phyloP scores from a whole-genome alignment of 2,329 filamentous ascomycete genomes.

The Coleophoma eucalyptorum region DNA sequence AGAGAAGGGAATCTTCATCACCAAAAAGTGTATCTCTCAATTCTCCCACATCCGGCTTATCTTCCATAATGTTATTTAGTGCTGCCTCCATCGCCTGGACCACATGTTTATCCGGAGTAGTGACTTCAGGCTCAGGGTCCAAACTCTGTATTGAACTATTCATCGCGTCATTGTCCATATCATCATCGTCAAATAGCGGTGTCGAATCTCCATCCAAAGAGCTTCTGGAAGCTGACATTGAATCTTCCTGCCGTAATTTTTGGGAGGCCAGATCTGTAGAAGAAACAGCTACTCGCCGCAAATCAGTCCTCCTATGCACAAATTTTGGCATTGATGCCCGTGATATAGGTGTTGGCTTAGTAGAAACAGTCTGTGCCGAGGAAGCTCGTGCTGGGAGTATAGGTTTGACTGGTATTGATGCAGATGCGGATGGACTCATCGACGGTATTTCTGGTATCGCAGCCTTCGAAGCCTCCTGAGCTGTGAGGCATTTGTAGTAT shows the following conservation, averaged over 20 bases:
- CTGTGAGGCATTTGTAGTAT: conserved; percentile 93
- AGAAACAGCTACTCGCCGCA: conserved; percentile 56
- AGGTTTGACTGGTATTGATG: conserved; percentile 29
- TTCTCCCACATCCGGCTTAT: conserved; percentile 65
- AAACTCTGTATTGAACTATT: conserved; percentile 73
- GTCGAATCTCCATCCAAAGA: conserved; percentile 67
- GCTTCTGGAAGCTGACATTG: conserved; percentile 44
- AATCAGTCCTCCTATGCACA: conserved; percentile 41
- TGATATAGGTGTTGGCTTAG: conserved; percentile 37
- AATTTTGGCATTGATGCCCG: conserved; percentile 37
- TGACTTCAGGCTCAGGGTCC: conserved; percentile 62
- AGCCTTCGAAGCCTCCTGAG: conserved; percentile 64
- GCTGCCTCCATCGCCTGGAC: conserved; percentile 93
- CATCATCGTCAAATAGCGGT: conserved; percentile 78
- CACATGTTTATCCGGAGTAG: conserved; percentile 68
- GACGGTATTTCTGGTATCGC: conserved; percentile 14
- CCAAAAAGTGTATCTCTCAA: conserved; percentile 65
- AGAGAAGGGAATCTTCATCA: conserved; percentile 34
- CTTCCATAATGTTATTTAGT: conserved; percentile 86
- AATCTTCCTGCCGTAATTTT: conserved; percentile 28
- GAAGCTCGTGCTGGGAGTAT: conserved; percentile 13
- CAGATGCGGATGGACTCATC: conserved; percentile 27
- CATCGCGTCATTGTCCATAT: conserved; percentile 67
- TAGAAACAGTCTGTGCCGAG: conserved; percentile 29
- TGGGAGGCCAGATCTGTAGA: conserved; percentile 53